Percentiles rank a stretch among this genome's conserved stretches.
Evolutionary conservation across 495 filamentous ascomycete species (phyloP).

Genomic region (Evansstolkia leycettana): DNA sequence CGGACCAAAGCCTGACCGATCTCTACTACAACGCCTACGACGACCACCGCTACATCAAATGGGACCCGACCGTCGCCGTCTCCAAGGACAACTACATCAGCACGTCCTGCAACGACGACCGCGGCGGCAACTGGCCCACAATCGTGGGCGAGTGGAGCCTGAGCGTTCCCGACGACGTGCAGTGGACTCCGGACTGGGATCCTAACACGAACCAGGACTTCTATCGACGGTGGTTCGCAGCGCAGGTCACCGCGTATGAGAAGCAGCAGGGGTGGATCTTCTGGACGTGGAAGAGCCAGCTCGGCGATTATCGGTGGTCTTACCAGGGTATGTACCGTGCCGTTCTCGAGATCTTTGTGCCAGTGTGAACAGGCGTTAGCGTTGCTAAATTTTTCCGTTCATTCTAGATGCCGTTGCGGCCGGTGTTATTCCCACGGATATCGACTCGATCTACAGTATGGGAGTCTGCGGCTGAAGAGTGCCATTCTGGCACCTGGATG

Average conservation of each 20-base stretch:
- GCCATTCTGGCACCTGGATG: too few species aligned
- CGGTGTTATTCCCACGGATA: conserved; percentile 35
- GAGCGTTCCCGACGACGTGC: conserved; percentile 29
- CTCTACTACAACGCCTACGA: conserved; percentile 36
- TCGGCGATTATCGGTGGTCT: conserved; percentile 47
- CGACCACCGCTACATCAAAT: conserved; percentile 44
- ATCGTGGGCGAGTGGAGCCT: conserved; percentile 50
- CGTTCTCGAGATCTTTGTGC: not conserved
- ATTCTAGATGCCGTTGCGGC: conserved; percentile 30
- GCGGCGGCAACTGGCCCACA: conserved; percentile 29
- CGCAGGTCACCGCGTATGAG: conserved; percentile 46
- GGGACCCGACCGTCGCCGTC: conserved; percentile 25
- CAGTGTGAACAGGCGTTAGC: not conserved
- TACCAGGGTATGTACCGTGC: conserved; percentile 31
- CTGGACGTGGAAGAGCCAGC: conserved; percentile 49
- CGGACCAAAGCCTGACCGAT: conserved; percentile 27
- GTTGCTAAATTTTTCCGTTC: not conserved
- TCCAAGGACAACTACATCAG: conserved; percentile 33
- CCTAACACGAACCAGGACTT: conserved; percentile 33
- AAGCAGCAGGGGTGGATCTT: conserved; percentile 47
- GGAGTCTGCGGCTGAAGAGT: too few species aligned
- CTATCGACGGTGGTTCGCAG: conserved; percentile 47
- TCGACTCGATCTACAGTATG: conserved; percentile 6
- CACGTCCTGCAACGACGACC: conserved; percentile 38
- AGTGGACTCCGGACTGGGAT: conserved; percentile 32